phyloP scores from a whole-genome alignment of 2,329 filamentous ascomycete species.

The Penicillium capsulatum region DNA sequence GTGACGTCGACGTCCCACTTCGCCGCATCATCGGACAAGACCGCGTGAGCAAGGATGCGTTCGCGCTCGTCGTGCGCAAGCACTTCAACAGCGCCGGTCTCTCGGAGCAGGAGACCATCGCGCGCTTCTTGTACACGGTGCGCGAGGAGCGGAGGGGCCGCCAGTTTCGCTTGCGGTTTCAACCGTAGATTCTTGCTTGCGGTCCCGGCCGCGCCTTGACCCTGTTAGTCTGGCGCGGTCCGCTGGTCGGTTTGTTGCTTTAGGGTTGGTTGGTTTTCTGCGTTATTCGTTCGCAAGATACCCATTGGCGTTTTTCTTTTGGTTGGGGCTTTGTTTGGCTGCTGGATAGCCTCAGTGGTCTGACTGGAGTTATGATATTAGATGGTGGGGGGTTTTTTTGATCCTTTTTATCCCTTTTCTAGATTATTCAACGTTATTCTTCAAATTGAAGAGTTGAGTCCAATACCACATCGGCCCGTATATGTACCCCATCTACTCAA shows the following conservation, averaged over 20 bases:
- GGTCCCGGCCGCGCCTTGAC: neutral
- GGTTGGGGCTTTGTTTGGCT: neutral
- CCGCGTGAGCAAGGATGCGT: constrained; percentile 40
- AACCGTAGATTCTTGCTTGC: constrained; percentile 28
- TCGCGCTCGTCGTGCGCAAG: constrained; percentile 43
- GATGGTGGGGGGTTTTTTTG: no score
- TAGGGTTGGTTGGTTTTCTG: neutral
- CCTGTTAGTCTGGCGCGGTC: no score
- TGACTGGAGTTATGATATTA: no score
- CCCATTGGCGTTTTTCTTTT: constrained; percentile 12
- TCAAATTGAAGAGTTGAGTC: no score
- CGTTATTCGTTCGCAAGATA: constrained; percentile 11
- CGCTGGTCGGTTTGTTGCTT: no score
- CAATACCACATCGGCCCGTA: no score
- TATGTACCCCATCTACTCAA: no score
- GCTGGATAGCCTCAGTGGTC: neutral
- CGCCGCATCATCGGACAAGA: constrained; percentile 35
- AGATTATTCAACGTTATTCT: no score
- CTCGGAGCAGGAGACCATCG: constrained; percentile 46
- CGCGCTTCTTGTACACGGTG: constrained; percentile 48
- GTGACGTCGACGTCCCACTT: constrained; percentile 16
- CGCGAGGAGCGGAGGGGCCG: constrained; percentile 42
- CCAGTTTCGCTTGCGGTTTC: constrained; percentile 42
- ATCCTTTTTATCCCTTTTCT: no score
- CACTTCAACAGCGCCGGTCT: constrained; percentile 47